Base-by-base conservation (phyloP, 1,284 basidiomycete species). In the Melampsora americana region DNA sequence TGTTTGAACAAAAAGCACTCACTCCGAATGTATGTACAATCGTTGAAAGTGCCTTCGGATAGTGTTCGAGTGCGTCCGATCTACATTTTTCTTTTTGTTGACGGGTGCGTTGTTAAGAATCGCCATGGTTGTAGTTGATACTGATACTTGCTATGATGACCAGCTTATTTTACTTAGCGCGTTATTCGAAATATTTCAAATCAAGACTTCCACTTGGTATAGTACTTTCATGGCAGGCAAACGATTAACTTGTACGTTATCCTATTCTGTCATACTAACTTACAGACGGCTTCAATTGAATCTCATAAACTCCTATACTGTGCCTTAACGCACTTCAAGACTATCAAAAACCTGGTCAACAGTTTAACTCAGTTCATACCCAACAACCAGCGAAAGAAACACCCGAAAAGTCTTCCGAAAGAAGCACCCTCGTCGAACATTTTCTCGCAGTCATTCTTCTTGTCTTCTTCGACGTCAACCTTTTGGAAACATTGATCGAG, bases 121-220 rank as follows among this genome's bases (percentile, higher is more conserved):
- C 69, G 28, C 69, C 60, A 56, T 50, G 26, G 73, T 35, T 59
- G 18, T 75, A 32, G 74, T 67, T 35, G 72, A 66, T 20, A 79
- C 42, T 30, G 39, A 68, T 59, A 20, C 61, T 26, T 68, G 48
- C 59, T 46, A 26, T 11, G 50, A n/a, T 66, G 16, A 71, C 3
- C 81, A 95, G 93, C 93, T 95, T 84, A 88, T 93, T 30, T 86
- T 98, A 42, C 85, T 99, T 44, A 92, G 97, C 80, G 90, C 96
- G 87, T 92, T 99, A 80, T 95, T 95, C 81, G 90, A 92, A 78
- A 86, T 95, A n/a, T 86, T 99, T 70, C 91, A 93, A 75, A 94
- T 97, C 82, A 91, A 91, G 82, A 87, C 90, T 1, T 90, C 92
- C 1, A 89, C 90, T 50, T 95, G 93, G 92, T 92, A 92, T 80